These are phyloP conservation scores for Fraxinus greggii DNA, from an alignment of 305 asterid genomes.

Conservation along the genomic window DNA sequence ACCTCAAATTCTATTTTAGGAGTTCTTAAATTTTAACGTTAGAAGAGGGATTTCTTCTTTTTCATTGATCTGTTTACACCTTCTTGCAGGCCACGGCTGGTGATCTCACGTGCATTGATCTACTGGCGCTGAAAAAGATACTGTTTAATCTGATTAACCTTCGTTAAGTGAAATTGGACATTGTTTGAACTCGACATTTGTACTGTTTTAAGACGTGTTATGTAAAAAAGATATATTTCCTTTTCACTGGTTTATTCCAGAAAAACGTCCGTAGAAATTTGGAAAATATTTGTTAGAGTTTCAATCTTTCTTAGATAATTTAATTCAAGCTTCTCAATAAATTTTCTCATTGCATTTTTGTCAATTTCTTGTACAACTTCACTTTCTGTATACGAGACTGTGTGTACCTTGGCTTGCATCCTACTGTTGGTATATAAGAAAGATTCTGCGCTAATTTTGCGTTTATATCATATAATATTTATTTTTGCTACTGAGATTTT, in stretches of 20 bases:
- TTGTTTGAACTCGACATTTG: neutral
- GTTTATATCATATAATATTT: neutral
- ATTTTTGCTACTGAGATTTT: constrained; percentile 20
- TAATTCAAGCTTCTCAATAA: neutral
- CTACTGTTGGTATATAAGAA: neutral
- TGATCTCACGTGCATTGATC: neutral
- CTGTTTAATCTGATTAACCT: neutral
- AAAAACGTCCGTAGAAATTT: neutral
- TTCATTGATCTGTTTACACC: neutral
- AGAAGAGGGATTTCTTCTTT: neutral
- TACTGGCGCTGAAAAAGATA: neutral
- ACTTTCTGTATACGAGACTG: neutral
- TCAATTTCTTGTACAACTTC: neutral
- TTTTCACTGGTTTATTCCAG: too few relatives aligned
- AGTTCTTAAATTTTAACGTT: neutral
- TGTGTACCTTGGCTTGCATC: neutral
- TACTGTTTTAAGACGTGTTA: neutral
- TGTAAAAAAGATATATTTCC: neutral
- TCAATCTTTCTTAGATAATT: neutral
- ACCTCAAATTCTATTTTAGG: neutral
- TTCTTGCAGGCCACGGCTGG: neutral
- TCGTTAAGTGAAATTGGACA: neutral
- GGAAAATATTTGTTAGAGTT: neutral
- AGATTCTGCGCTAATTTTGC: neutral
- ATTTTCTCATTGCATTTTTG: neutral